Conservation (phyloP, 2,329 filamentous ascomycete genomes). For the Ophiocordyceps sinensis region DNA sequence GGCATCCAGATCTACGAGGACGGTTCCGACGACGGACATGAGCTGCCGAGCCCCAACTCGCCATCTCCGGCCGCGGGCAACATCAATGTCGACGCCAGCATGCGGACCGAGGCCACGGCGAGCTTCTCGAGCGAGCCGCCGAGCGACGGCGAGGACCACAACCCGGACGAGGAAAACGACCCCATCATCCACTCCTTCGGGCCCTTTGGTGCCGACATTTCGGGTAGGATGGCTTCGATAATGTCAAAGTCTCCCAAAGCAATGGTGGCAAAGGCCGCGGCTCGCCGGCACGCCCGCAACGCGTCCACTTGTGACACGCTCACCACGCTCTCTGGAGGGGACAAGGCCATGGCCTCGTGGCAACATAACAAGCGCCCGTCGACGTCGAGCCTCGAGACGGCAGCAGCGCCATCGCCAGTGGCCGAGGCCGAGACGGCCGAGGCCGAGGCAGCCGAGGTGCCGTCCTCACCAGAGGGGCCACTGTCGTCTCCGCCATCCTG, state of each 20-base stretch:
- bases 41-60: conserved; percentile 9
- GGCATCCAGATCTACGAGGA: conserved; percentile 63
- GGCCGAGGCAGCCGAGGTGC: neutral
- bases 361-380: conserved; percentile 9
- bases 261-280: conserved; percentile 19
- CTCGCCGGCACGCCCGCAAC: conserved; percentile 9
- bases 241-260: conserved; percentile 52
- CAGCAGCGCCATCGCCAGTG: neutral
- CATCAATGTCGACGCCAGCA: conserved; percentile 24
- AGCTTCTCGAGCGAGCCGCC: conserved; percentile 43
- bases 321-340: conserved; percentile 3
- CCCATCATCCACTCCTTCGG: conserved; percentile 86
- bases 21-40: conserved; percentile 28
- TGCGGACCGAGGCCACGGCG: conserved; percentile 33
- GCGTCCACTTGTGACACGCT: conserved; percentile 9
- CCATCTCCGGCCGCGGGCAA: neutral
- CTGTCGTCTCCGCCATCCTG: neutral
- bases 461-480: neutral
- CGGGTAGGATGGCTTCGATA: conserved; percentile 71
- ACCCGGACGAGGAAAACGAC: conserved; percentile 88
- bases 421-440: neutral
- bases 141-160: conserved; percentile 48
- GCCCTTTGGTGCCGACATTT: conserved; percentile 73
- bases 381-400: neutral
- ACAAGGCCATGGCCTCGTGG: conserved; percentile 6